Conservation (phyloP, 177 flowering plant genomes). For the Vitis hybrid region DNA sequence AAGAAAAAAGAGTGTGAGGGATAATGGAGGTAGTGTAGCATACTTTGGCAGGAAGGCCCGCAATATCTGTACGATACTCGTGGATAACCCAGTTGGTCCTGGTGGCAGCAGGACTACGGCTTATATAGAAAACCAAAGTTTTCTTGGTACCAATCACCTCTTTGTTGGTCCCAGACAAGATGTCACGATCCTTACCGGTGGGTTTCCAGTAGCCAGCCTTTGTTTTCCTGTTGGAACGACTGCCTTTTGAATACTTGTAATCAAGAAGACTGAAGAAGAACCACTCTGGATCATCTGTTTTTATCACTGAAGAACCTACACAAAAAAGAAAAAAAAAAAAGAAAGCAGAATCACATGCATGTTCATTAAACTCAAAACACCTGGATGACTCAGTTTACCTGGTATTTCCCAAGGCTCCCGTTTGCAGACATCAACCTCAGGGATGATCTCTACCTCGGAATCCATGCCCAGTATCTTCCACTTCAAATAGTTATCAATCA, state of each 20-base stretch:
- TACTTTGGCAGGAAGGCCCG: too few species aligned
- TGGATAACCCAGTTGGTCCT: too few species aligned
- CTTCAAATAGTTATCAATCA: not conserved
- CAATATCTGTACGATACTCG: too few species aligned
- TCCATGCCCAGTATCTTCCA: not conserved
- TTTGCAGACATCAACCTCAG: not conserved
- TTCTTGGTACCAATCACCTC: too few species aligned
- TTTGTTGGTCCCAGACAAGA: too few species aligned
- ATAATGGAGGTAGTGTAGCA: too few species aligned
- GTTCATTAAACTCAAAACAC: not conserved
- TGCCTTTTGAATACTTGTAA: not conserved
- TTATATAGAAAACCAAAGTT: too few species aligned
- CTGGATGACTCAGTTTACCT: not conserved
- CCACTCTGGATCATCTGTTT: not conserved
- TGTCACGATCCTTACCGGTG: too few species aligned
- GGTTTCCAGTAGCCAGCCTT: not conserved
- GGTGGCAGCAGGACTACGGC: too few species aligned
- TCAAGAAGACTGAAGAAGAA: not conserved
- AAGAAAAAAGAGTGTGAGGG: too few species aligned
- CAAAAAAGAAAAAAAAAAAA: not conserved
- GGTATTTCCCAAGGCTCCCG: slow-evolving; percentile 6
- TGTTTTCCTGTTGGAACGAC: not conserved
- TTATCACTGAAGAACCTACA: not conserved
- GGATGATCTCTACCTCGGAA: not conserved
- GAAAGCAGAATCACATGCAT: too few species aligned